Conservation (phyloP, 176 grass and related monocot species). For the Pharus latifolius region DNA sequence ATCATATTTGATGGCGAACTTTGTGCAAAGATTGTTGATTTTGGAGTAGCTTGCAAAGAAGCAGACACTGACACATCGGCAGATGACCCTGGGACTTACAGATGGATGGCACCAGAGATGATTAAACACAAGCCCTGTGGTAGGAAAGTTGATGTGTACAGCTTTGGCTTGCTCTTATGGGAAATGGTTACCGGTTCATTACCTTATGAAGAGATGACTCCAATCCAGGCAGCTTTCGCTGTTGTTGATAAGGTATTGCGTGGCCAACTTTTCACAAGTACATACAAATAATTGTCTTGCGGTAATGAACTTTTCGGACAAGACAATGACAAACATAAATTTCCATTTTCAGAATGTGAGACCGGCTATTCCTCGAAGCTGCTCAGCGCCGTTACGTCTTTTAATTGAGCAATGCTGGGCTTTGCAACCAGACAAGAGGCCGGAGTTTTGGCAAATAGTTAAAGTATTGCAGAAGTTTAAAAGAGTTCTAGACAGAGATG, state of each 20-base stretch:
- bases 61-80: constrained; percentile 39
- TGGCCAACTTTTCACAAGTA: neutral
- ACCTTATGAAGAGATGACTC: constrained; percentile 77
- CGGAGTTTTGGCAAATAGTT: constrained; percentile 79
- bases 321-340: neutral
- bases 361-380: constrained; percentile 53
- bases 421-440: constrained; percentile 62
- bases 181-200: constrained; percentile 73
- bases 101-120: constrained; percentile 99
- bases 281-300: neutral
- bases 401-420: constrained; percentile 88
- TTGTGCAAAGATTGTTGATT: constrained; percentile 82
- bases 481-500: constrained; percentile 41
- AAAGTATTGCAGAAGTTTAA: constrained; percentile 79
- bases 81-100: constrained; percentile 79
- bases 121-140: constrained; percentile 62
- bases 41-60: constrained; percentile 87
- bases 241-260: constrained; percentile 85
- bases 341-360: constrained; percentile 72
- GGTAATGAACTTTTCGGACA: neutral
- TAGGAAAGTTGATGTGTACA: constrained; percentile 91
- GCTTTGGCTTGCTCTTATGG: constrained; percentile 93
- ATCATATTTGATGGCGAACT: constrained; percentile 60
- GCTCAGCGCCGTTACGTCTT: constrained; percentile 47
- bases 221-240: constrained; percentile 85